phyloP scores from a whole-genome alignment of 2,329 filamentous ascomycete genomes.

The Emmonsia crescens region DNA sequence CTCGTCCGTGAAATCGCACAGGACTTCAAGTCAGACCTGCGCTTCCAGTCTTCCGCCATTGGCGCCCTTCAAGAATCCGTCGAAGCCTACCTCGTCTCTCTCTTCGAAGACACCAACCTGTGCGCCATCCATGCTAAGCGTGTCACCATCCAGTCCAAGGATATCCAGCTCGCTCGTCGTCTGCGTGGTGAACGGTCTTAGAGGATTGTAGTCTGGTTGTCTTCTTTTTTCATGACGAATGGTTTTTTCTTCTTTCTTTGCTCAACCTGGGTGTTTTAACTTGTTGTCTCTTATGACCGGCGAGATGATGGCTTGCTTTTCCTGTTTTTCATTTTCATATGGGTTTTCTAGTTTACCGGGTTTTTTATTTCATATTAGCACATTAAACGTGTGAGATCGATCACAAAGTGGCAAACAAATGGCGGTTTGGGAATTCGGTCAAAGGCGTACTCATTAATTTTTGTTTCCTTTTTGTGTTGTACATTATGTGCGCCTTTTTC shows the following conservation, averaged over 20 bases:
- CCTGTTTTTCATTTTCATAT: neutral
- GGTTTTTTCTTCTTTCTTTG: conserved; percentile 24
- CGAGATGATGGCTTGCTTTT: neutral
- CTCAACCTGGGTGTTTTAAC: neutral
- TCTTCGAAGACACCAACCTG: conserved; percentile 97
- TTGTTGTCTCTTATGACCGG: conserved; percentile 1
- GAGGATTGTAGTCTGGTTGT: conserved; percentile 25
- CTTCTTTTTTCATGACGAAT: conserved; percentile 32
- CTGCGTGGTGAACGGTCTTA: conserved; percentile 90
- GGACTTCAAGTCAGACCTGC: conserved; percentile 88
- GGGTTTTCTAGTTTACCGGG: neutral
- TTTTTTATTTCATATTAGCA: neutral
- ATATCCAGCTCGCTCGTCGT: conserved; percentile 91
- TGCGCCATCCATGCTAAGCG: conserved; percentile 99
- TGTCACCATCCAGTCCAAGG: conserved; percentile 89
- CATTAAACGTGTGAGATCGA: conserved; percentile 3
- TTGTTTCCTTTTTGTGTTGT: conserved; percentile 3
- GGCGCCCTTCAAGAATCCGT: conserved; percentile 96
- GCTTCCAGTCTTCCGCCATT: conserved; percentile 98
- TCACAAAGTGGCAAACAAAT: conserved; percentile 4
- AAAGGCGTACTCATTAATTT: conserved; percentile 10
- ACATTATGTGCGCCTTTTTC: conserved; percentile 5
- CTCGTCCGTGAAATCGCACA: conserved; percentile 94
- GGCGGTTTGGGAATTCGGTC: conserved; percentile 10
- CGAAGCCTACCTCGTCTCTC: conserved; percentile 95